A percentile compares a stretch with the other conserved stretches of the same genome.
Evolutionary conservation across 176 grass and related monocot species (phyloP).

Genomic region (Phragmites australis): DNA sequence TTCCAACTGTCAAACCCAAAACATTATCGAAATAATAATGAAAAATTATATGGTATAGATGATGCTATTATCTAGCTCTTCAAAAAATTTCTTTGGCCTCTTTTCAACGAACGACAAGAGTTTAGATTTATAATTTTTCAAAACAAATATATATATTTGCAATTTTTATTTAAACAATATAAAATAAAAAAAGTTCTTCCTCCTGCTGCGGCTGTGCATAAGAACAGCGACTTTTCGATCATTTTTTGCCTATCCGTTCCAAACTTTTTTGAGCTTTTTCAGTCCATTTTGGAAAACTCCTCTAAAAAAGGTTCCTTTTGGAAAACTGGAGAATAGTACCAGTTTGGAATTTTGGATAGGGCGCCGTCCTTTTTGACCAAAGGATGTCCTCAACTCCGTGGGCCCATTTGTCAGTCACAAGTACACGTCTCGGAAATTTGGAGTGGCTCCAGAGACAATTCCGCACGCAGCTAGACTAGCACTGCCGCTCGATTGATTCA

Average conservation of each 20-base stretch:
- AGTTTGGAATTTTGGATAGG: conserved; percentile 16
- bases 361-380: conserved; percentile 13
- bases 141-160: too few relatives aligned
- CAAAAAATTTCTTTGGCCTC: too few relatives aligned
- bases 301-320: conserved; percentile 8
- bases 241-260: conserved; percentile 17
- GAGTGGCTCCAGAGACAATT: neutral
- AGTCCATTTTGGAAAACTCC: neutral
- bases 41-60: too few relatives aligned
- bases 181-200: too few relatives aligned
- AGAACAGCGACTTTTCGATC: conserved; percentile 24
- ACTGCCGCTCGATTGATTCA: neutral
- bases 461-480: neutral
- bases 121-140: too few relatives aligned
- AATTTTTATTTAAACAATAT: too few relatives aligned
- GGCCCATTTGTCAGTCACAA: neutral
- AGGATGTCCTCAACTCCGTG: too few relatives aligned
- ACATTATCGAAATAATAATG: too few relatives aligned
- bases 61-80: too few relatives aligned
- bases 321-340: neutral
- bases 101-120: too few relatives aligned
- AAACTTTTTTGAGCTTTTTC: neutral
- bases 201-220: neutral
- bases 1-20: too few relatives aligned
- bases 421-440: neutral